These are phyloP conservation scores for Botrytis fabae DNA, from an alignment of 2,329 filamentous ascomycete species.

Conservation along the genomic window DNA sequence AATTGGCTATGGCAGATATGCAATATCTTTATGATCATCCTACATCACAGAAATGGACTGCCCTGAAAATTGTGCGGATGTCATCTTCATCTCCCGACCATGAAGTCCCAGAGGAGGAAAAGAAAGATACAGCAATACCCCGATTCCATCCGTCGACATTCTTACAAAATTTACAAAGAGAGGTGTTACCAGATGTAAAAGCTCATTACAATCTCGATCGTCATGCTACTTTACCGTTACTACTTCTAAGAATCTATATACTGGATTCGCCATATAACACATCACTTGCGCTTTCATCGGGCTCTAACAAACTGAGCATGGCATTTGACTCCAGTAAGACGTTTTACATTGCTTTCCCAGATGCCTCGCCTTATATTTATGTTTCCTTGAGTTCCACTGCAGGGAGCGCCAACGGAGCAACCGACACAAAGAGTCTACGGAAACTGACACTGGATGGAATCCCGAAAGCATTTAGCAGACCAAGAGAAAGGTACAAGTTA, in stretches of 20 bases:
- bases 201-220: slow-evolving; percentile 79
- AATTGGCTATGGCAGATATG: slow-evolving; percentile 68
- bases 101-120: slow-evolving; percentile 39
- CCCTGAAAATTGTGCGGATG: slow-evolving; percentile 59
- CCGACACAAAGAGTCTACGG: slow-evolving; percentile 63
- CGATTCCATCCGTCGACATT: slow-evolving; percentile 81
- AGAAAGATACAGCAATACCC: slow-evolving; percentile 54
- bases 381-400: slow-evolving; percentile 64
- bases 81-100: slow-evolving; percentile 20
- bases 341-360: slow-evolving; percentile 79
- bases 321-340: slow-evolving; percentile 65
- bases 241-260: slow-evolving; percentile 76
- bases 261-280: slow-evolving; percentile 79
- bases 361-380: slow-evolving; percentile 76
- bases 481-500: slow-evolving; percentile 70
- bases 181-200: slow-evolving; percentile 77
- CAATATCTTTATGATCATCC: slow-evolving; percentile 67
- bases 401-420: slow-evolving; percentile 39
- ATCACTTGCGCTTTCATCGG: slow-evolving; percentile 47
- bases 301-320: slow-evolving; percentile 24
- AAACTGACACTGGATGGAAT: slow-evolving; percentile 75
- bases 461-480: slow-evolving; percentile 77
- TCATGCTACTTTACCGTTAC: slow-evolving; percentile 66
- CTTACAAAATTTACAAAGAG: slow-evolving; percentile 70
- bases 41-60: slow-evolving; percentile 62